A percentile compares a stretch with the other conserved stretches of the same genome.
These are phyloP conservation scores for Candida sonorensis DNA, from an alignment of 805 yeast species.

Conservation along the genomic window DNA sequence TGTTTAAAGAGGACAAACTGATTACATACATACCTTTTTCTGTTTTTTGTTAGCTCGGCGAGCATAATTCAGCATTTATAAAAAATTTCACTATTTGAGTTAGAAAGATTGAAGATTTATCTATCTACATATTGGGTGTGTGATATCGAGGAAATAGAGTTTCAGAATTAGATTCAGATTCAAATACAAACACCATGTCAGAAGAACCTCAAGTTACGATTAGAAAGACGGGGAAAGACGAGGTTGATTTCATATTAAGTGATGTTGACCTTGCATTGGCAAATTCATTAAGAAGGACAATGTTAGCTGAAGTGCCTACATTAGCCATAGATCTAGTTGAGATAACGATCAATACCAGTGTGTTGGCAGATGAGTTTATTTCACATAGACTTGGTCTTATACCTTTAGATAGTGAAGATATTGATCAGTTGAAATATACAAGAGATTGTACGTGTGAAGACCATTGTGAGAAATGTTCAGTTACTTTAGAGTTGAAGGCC, in stretches of 20 bases:
- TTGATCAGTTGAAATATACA: slow-evolving; percentile 77
- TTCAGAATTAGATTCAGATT: slow-evolving; percentile 1
- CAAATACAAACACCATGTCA: slow-evolving; percentile 9
- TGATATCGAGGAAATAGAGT: neutral
- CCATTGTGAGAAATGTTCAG: slow-evolving; percentile 93
- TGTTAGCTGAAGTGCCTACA: slow-evolving; percentile 96
- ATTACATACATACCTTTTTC: no score
- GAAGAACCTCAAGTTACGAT: slow-evolving; percentile 79
- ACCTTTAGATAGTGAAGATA: slow-evolving; percentile 80
- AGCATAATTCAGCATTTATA: no score
- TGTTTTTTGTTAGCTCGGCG: no score
- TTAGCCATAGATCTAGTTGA: slow-evolving; percentile 95
- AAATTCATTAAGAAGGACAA: slow-evolving; percentile 83
- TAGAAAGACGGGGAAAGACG: slow-evolving; percentile 77
- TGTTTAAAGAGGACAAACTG: no score
- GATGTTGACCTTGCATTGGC: slow-evolving; percentile 89
- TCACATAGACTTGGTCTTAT: slow-evolving; percentile 91
- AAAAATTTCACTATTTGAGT: no score
- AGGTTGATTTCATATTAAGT: slow-evolving; percentile 81
- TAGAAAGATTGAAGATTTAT: no score
- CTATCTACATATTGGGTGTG: no score
- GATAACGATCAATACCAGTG: slow-evolving; percentile 87
- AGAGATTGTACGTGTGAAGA: slow-evolving; percentile 98
- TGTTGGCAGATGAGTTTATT: slow-evolving; percentile 92
- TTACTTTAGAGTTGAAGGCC: slow-evolving; percentile 80